These are phyloP conservation scores for Pterocarpus santalinus DNA, from an alignment of 306 rosid genomes.

Conservation along the genomic window DNA sequence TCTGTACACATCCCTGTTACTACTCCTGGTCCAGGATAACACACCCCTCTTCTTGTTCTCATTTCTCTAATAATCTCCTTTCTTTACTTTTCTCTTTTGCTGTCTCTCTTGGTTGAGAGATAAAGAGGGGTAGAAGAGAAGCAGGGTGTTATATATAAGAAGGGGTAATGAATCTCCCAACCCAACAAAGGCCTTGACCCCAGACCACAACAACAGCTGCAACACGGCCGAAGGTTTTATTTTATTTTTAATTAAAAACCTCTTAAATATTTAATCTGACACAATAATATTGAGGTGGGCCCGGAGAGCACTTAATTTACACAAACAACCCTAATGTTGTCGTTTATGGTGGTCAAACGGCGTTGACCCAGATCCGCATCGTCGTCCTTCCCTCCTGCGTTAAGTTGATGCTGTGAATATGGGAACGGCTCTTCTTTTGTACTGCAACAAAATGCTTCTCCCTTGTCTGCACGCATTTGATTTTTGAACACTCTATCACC, in stretches of 20 bases:
- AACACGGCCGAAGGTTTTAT: constrained; percentile 60
- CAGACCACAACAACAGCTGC: constrained; percentile 60
- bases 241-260: neutral
- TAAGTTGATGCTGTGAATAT: constrained; percentile 34
- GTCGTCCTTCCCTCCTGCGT: constrained; percentile 37
- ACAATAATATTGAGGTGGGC: constrained; percentile 37
- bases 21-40: constrained; percentile 59
- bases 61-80: constrained; percentile 45
- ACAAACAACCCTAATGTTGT: constrained; percentile 49
- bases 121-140: constrained; percentile 7
- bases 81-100: neutral
- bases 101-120: constrained; percentile 41
- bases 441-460: constrained; percentile 50
- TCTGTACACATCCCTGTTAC: constrained; percentile 39
- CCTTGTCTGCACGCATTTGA: constrained; percentile 60
- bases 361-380: constrained; percentile 77
- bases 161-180: constrained; percentile 11
- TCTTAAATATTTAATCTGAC: neutral
- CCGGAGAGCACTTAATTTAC: constrained; percentile 41
- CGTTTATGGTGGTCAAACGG: constrained; percentile 60
- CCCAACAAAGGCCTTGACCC: constrained; percentile 15
- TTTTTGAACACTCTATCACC: constrained; percentile 35
- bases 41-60: constrained; percentile 88
- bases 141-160: constrained; percentile 49
- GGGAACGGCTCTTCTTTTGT: constrained; percentile 38